Evolutionary conservation across 2,329 filamentous ascomycete species (phyloP), one percentile per base, ranked within the genome.

Genomic region (Didymella keratinophila): DNA sequence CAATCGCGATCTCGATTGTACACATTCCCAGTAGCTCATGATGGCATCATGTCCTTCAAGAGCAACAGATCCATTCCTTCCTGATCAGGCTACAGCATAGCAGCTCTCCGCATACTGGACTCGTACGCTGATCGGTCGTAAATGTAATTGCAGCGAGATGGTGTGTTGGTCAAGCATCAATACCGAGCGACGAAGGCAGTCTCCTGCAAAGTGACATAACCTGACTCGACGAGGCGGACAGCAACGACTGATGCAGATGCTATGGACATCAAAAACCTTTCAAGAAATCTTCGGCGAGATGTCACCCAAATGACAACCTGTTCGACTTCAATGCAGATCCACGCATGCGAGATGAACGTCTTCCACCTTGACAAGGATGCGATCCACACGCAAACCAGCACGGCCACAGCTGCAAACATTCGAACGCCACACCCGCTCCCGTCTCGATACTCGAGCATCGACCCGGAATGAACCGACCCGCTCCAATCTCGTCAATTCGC

Each of bases 341-440:
- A 46, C 30, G 9, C 36, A 23, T 30, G 30, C 45, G 32, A 32
- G 14, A 36, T 36, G 45, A 36, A 36, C 32, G 14, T 21, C 20
- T 48, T 48, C 45, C 45, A 36, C 45, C 36, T 37, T 14, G 14
- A 27, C 0, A 44, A 44, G 42, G 23, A 27, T 18, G 20, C n/a
- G 44, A 34, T 47, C 44, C 44, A 47, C 44, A 46, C 20, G 20
- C 39, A 25, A 18, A 21, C 3, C 20, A 43, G 41, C 41, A 43
- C 41, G 41, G 48, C 48, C 48, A 52, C 49, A 18, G 6, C 21
- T n/a, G 41, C 16, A 11, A 4, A 16, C 39, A 27, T 27, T 42
- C 41, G 14, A 43, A 32, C 49, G 49, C 49, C 49, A 52, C 49
- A 52, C 39, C 49, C 49, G 49, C 39, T 34, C 43, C 46, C 46